These are phyloP conservation scores for Jackrogersella minutella DNA, from an alignment of 495 filamentous ascomycete genomes.

Conservation along the genomic window DNA sequence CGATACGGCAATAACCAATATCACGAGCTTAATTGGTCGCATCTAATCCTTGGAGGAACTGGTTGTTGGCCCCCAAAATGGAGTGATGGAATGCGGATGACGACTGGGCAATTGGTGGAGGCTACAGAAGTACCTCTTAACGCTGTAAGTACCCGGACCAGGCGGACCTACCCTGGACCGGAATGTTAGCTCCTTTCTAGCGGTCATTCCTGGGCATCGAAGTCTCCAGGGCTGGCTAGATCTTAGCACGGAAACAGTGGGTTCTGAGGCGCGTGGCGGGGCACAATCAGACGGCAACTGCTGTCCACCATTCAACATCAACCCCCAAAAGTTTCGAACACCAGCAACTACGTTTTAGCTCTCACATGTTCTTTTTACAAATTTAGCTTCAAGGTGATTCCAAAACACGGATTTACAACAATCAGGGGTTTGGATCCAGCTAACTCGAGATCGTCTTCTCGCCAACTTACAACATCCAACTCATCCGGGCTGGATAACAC, in stretches of 20 bases:
- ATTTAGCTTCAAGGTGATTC: conserved; percentile 23
- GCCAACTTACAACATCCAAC: conserved; percentile 26
- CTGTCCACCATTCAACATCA: conserved; percentile 18
- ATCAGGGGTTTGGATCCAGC: conserved; percentile 14
- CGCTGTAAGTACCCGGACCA: conserved; percentile 5
- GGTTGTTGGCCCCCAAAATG: conserved; percentile 11
- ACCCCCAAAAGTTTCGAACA: too few relatives aligned
- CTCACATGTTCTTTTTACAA: conserved; percentile 31
- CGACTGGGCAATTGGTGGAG: conserved; percentile 23
- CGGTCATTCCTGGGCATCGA: conserved; percentile 6
- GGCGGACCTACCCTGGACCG: neutral
- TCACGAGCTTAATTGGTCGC: conserved; percentile 34
- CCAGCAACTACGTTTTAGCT: neutral
- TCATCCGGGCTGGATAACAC: conserved; percentile 28
- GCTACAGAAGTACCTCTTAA: too few relatives aligned
- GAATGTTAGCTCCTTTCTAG: conserved; percentile 19
- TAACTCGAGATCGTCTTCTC: conserved; percentile 11
- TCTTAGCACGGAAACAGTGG: conserved; percentile 1
- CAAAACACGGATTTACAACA: conserved; percentile 1
- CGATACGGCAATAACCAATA: conserved; percentile 6
- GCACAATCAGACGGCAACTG: conserved; percentile 15
- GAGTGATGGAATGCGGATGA: conserved; percentile 1
- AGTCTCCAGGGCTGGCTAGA: neutral
- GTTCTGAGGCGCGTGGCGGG: conserved; percentile 28
- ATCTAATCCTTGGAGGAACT: neutral